phyloP scores from a whole-genome alignment of 495 filamentous ascomycete genomes.

The Pyronema domesticum region DNA sequence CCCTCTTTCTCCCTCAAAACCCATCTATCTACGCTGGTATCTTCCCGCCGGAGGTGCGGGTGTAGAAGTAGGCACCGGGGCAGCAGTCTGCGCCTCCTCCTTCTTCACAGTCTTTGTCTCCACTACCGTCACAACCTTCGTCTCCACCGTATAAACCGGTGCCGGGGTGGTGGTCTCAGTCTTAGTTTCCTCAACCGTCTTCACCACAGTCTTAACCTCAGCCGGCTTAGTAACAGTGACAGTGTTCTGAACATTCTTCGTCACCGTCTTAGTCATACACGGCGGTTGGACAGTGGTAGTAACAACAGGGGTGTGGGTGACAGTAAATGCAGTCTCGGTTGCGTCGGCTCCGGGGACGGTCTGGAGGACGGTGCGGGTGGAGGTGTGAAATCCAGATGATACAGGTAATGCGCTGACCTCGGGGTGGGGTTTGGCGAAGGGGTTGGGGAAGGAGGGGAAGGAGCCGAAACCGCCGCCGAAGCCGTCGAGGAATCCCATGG shows the following conservation, averaged over 20 bases:
- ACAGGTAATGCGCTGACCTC: background rate
- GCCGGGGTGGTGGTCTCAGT: background rate
- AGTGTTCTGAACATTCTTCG: slow-evolving; percentile 9
- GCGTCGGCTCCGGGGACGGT: background rate
- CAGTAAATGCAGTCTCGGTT: background rate
- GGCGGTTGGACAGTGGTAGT: background rate
- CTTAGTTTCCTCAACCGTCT: background rate
- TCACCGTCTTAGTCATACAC: background rate
- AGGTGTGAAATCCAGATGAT: background rate
- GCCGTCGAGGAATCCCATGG: background rate
- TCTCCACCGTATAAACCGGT: no score
- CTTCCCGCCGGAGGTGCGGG: no score
- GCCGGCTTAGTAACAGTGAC: slow-evolving; percentile 7
- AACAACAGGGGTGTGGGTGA: background rate
- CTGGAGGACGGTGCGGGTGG: background rate
- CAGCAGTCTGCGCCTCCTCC: no score
- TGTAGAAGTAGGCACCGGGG: no score
- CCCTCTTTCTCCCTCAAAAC: no score
- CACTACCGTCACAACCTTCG: no score
- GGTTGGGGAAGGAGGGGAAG: background rate
- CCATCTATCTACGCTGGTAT: no score
- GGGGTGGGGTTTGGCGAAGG: background rate
- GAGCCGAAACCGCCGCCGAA: background rate
- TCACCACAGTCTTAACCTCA: background rate
- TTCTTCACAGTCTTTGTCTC: no score